A percentile compares a stretch with the other conserved stretches of the same genome.
phyloP scores from a whole-genome alignment of 2,329 filamentous ascomycete genomes.

The Arthrobotrys sinensis region DNA sequence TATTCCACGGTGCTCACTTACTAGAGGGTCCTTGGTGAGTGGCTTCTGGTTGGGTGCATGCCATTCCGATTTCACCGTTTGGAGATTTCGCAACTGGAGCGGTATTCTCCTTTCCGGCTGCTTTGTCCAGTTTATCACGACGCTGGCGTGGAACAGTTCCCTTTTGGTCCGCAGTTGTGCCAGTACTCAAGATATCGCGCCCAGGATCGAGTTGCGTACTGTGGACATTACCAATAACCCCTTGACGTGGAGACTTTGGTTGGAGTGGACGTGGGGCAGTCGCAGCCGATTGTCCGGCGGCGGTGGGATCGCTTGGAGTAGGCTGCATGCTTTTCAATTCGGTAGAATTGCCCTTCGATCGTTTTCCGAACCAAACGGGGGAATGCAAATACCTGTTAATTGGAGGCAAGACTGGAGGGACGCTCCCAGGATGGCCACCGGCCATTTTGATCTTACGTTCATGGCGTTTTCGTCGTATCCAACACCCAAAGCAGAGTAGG shows the following conservation, averaged over 20 bases:
- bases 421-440: neutral
- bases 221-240: neutral
- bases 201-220: constrained; percentile 12
- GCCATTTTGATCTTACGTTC: constrained; percentile 19
- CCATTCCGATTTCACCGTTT: neutral
- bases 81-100: neutral
- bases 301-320: neutral
- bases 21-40: too few relatives aligned
- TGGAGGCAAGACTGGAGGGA: neutral
- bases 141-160: neutral
- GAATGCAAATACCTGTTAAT: constrained; percentile 21
- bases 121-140: neutral
- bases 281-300: neutral
- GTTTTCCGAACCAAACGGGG: constrained; percentile 38
- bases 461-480: constrained; percentile 6
- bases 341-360: neutral
- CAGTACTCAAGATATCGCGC: constrained; percentile 32
- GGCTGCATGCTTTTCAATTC: constrained; percentile 32
- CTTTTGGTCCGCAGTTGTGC: neutral
- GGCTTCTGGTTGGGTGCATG: neutral
- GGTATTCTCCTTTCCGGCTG: neutral
- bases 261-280: neutral
- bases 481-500: constrained; percentile 32
- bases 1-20: neutral
- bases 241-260: neutral